Base-by-base conservation (phyloP, 106 monocot genomes). In the Iris macrosiphon region DNA sequence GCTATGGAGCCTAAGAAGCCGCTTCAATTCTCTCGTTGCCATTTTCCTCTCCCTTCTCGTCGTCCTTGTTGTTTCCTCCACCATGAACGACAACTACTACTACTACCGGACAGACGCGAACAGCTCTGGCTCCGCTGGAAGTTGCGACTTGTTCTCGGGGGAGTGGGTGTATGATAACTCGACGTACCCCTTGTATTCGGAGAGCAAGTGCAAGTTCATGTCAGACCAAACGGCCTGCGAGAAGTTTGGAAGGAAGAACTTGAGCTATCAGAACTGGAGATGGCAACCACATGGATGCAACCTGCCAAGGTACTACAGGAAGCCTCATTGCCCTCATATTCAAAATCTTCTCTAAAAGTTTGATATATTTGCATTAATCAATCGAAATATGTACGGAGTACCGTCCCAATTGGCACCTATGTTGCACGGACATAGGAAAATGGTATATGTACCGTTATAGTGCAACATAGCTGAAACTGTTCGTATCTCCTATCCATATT, bases 271-370 rank as follows among this genome's bases (percentile, higher is more conserved):
- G 51, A 66, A 68, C 27, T 81, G 87, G 87, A 77, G 87, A 44
- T 87, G 87, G 87, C 77, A 87, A 50, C 87, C 87, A 0, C 65
- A 72, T 52, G 77, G 55, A 0, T 87, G 81, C 41, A 26, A 77
- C 33, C 63, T 87, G 30, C 87, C 87, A 39, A 87, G 87, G 87
- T 81, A 73, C 38, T 35, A 6, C n/a, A n/a, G n/a, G n/a, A n/a
- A n/a, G n/a, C n/a, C n/a, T n/a, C n/a, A n/a, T n/a, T 2, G 28
- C 27, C n/a, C n/a, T n/a, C n/a, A n/a, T n/a, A n/a, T n/a, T n/a
- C n/a, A n/a, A n/a, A n/a, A n/a, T n/a, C n/a, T n/a, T n/a, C n/a
- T n/a, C n/a, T n/a, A n/a, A n/a, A n/a, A n/a, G n/a, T n/a, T n/a
- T n/a, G n/a, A n/a, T n/a, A n/a, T n/a, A n/a, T n/a, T n/a, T n/a